Conservation (phyloP, 139 green algal species). For the Chlamydomonas incerta region DNA sequence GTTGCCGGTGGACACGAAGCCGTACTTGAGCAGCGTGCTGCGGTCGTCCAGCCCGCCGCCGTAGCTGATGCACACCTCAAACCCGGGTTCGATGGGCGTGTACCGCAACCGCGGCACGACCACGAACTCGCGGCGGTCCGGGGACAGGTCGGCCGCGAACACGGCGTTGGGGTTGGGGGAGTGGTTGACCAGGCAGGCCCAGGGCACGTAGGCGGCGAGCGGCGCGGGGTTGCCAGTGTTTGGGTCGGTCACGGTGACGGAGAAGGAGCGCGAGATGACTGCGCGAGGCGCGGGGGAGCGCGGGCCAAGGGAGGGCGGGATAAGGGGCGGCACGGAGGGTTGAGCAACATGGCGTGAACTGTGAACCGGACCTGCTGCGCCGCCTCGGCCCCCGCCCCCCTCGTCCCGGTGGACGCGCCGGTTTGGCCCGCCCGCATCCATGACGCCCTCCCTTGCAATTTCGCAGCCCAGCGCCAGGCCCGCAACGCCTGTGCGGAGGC, state of each 20-base stretch:
- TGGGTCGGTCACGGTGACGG: background rate
- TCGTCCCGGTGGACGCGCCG: too few species aligned
- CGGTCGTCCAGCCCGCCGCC: background rate
- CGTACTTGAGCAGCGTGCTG: slow-evolving; percentile 31
- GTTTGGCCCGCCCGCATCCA: too few species aligned
- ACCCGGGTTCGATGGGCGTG: background rate
- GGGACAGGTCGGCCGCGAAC: background rate
- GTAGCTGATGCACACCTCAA: slow-evolving; percentile 25
- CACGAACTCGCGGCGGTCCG: background rate
- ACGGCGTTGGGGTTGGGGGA: background rate
- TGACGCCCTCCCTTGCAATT: too few species aligned
- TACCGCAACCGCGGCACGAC: background rate
- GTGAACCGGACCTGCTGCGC: too few species aligned
- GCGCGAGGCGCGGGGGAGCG: background rate
- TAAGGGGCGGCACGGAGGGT: too few species aligned
- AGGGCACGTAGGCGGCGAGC: slow-evolving; percentile 17
- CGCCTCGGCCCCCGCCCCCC: too few species aligned
- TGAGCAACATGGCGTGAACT: too few species aligned
- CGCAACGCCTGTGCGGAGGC: too few species aligned
- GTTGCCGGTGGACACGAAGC: slow-evolving; percentile 14
- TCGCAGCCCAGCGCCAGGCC: too few species aligned
- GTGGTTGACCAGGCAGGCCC: slow-evolving; percentile 34
- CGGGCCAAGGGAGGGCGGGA: background rate
- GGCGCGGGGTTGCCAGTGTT: background rate
- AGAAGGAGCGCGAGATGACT: slow-evolving; percentile 18